A percentile compares a stretch with the other conserved stretches of the same genome.
Conservation (phyloP, 192 early-diverging fungal species). For the Umbelopsis sp. region DNA sequence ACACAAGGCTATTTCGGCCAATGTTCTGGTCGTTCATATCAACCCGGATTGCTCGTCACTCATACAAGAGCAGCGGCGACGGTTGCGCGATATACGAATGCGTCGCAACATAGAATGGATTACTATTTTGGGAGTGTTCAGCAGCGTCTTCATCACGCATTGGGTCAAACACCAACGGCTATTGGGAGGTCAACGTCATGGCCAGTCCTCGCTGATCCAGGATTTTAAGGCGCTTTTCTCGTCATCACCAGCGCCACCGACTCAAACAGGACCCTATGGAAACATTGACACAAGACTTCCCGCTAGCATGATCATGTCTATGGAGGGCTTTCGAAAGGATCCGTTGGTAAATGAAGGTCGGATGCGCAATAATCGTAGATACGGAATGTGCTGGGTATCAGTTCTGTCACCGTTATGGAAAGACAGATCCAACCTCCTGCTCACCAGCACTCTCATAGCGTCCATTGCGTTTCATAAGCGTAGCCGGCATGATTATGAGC, state of each 20-base stretch:
- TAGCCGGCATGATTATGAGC: background rate
- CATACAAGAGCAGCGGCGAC: constrained; percentile 12
- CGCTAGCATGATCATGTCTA: too few species aligned
- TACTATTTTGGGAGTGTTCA: background rate
- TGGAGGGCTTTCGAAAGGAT: too few species aligned
- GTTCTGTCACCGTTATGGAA: background rate
- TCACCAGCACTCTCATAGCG: background rate
- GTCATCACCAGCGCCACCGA: too few species aligned
- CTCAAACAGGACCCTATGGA: too few species aligned
- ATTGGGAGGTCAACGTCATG: background rate
- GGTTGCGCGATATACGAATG: background rate
- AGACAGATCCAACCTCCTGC: background rate
- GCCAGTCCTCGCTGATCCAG: background rate
- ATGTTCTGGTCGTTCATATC: constrained; percentile 1
- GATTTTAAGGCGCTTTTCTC: background rate
- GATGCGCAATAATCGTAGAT: too few species aligned
- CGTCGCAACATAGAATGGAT: constrained; percentile 5
- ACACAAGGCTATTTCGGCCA: background rate
- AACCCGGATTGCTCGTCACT: constrained; percentile 1
- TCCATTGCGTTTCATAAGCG: background rate
- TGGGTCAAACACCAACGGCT: constrained; percentile 7
- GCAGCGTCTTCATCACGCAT: background rate
- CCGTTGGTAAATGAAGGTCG: too few species aligned
- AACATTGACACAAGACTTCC: too few species aligned
- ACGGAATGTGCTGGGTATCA: background rate